Percentiles rank a stretch among this genome's conserved stretches.
phyloP scores from a whole-genome alignment of 306 rosid genomes.

The Inga oerstediana region DNA sequence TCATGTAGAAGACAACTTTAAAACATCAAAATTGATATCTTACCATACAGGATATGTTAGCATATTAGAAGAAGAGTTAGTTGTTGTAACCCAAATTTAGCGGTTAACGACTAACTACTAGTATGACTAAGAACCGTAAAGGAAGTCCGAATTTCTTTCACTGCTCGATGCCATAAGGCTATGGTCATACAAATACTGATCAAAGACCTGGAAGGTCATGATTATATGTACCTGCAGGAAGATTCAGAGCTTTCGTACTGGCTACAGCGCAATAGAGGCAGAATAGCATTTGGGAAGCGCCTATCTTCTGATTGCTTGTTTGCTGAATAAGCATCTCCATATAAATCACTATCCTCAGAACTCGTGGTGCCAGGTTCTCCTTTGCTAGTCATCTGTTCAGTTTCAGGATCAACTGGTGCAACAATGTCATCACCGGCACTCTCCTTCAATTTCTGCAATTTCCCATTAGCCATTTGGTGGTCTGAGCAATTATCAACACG shows the following conservation, averaged over 20 bases:
- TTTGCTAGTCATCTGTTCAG: constrained; percentile 40
- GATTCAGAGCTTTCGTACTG: constrained; percentile 99
- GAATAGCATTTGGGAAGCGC: constrained; percentile 79
- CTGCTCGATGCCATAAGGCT: constrained; percentile 3
- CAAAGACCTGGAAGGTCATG: constrained; percentile 31
- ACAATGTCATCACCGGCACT: constrained; percentile 33
- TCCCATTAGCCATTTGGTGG: constrained; percentile 46
- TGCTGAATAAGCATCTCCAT: constrained; percentile 56
- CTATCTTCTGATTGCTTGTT: constrained; percentile 71
- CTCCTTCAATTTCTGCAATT: constrained; percentile 42
- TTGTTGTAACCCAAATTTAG: background rate
- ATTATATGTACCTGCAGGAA: constrained; percentile 76
- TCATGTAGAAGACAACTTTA: background rate
- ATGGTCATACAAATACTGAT: constrained; percentile 18
- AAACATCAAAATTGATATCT: background rate
- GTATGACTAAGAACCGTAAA: background rate
- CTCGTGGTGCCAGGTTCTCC: constrained; percentile 48
- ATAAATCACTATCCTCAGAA: constrained; percentile 57
- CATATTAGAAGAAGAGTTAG: background rate
- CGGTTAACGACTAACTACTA: background rate
- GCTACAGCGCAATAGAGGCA: constrained; percentile 79
- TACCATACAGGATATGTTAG: background rate
- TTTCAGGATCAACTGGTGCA: constrained; percentile 51
- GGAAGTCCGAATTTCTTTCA: background rate
- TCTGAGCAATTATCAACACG: constrained; percentile 40